Evolutionary conservation across 83 land plant genomes (phyloP), one percentile per base, ranked within the genome.

Genomic region (Picea abies): DNA sequence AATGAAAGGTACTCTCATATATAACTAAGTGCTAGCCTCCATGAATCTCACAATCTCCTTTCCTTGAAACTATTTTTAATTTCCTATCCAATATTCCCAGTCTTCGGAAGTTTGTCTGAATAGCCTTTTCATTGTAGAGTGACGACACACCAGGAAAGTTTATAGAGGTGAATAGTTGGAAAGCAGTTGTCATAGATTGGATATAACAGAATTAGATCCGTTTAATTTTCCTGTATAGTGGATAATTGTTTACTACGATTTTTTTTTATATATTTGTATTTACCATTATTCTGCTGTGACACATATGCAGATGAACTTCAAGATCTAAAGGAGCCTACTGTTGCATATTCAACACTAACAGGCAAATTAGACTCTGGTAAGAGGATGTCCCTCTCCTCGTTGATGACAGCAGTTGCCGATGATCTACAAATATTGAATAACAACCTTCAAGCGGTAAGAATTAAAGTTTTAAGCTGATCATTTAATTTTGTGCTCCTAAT

Each of bases 401-500:
- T 96, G 83, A 82, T 94, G 81, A 87, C 89, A 72, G 88, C 85
- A 25, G 99, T 96, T 73, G 84, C 92, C 26, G 97, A 93, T 44
- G 99, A 96, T 67, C 90, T 96, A 72, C 87, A 39, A n/a, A 87
- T 84, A 17, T 79, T 96, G 79, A 96, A 96, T 85, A 83, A 90
- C 15, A 96, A 94, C 84, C 92, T 96, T 71, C 88, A 90, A 56
- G 85, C 89, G 47, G 99, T 96, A 72, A 88, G 92, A 83, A 14
- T 58, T 22, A 47, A 81, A 22, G 29, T 32, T 60, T 5, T n/a
- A 35, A 52, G 14, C 17, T 65, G 20, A 35, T 10, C 8, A 10
- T 78, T 79, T 73, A 63, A 63, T 52, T 82, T 23, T 79, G 61
- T 32, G 14, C 20, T 20, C 1, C 56, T n/a, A 72, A n/a, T 20